These are phyloP conservation scores for Thielaviopsis ethacetica DNA, from an alignment of 2,329 filamentous ascomycete species.

Conservation along the genomic window DNA sequence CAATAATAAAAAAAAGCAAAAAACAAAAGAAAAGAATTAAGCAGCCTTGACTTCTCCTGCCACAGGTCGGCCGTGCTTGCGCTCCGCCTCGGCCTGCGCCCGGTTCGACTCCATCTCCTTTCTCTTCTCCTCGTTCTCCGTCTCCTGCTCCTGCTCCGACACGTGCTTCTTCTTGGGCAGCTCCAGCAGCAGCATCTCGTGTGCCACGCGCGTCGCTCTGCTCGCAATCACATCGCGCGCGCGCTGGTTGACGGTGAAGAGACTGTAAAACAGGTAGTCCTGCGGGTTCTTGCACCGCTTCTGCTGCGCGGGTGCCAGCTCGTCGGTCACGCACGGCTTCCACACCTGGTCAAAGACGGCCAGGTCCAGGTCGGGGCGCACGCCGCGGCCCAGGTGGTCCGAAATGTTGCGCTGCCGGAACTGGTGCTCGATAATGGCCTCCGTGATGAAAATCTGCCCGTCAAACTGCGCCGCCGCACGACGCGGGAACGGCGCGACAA, in stretches of 20 bases:
- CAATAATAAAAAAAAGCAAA: not conserved
- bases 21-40: not conserved
- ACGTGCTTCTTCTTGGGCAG: constrained; percentile 16
- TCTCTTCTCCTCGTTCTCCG: not conserved
- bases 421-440: constrained; percentile 31
- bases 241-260: constrained; percentile 25
- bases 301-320: constrained; percentile 10
- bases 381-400: constrained; percentile 29
- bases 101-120: not conserved
- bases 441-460: constrained; percentile 23
- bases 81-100: not conserved
- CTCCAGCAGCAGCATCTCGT: constrained; percentile 1
- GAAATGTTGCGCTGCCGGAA: constrained; percentile 25
- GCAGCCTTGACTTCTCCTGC: not conserved
- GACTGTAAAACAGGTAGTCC: constrained; percentile 35
- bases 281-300: constrained; percentile 26
- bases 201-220: constrained; percentile 1
- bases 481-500: constrained; percentile 20
- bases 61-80: not conserved
- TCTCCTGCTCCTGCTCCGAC: not conserved
- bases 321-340: constrained; percentile 24
- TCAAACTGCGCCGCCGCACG: constrained; percentile 28
- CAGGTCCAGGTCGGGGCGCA: constrained; percentile 17
- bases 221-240: constrained; percentile 9
- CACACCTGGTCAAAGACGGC: constrained; percentile 26